Evolutionary conservation across 2,329 filamentous ascomycete species (phyloP).

Genomic region (Ciborinia camelliae): DNA sequence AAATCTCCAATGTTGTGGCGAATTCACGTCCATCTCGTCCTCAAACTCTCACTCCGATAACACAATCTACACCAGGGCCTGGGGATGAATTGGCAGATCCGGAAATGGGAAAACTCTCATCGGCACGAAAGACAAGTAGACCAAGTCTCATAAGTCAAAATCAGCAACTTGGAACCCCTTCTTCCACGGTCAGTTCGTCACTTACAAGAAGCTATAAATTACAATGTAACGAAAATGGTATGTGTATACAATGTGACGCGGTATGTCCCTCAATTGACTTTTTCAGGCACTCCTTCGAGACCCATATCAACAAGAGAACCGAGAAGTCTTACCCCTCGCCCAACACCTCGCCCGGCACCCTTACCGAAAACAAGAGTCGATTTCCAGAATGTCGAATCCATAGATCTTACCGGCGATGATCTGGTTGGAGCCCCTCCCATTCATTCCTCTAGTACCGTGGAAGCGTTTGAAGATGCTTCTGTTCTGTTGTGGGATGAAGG

Average conservation of each 20-base stretch:
- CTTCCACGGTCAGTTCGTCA: conserved; percentile 32
- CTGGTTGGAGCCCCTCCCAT: conserved; percentile 6
- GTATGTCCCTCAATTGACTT: not conserved
- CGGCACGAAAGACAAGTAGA: conserved; percentile 29
- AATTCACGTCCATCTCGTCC: conserved; percentile 28
- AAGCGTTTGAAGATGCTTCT: conserved; percentile 26
- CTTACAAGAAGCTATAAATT: conserved; percentile 28
- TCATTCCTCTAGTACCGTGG: conserved; percentile 30
- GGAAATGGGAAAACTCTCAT: conserved; percentile 36
- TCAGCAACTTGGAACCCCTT: conserved; percentile 36
- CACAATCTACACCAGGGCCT: conserved; percentile 20
- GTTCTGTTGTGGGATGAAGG: conserved; percentile 32
- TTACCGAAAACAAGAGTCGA: conserved; percentile 30
- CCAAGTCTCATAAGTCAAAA: conserved; percentile 33
- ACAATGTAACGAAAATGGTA: conserved; percentile 29
- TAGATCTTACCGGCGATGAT: conserved; percentile 37
- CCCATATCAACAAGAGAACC: conserved; percentile 19
- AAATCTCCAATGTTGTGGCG: conserved; percentile 28
- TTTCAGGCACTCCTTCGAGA: conserved; percentile 30
- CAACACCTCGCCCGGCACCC: conserved; percentile 37
- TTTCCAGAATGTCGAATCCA: conserved; percentile 30
- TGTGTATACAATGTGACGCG: conserved; percentile 19
- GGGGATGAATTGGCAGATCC: conserved; percentile 20
- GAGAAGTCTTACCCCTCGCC: conserved; percentile 22
- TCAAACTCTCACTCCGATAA: conserved; percentile 23